Conservation (phyloP, 805 yeast species). For the Limtongia smithiae region DNA sequence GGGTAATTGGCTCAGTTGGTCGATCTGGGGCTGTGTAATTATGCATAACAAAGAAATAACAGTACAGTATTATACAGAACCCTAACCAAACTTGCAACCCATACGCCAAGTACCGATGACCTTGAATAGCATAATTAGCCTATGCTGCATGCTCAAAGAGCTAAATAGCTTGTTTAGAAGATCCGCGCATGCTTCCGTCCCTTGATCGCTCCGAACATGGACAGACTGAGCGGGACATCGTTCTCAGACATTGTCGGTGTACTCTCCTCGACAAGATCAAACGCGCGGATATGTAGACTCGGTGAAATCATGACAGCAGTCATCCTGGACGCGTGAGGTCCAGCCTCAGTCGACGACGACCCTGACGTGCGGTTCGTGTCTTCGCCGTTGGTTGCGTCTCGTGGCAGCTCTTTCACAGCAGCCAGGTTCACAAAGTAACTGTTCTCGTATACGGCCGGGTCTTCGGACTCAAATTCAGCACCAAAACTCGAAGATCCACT, state of each 20-base stretch:
- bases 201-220: constrained; percentile 44
- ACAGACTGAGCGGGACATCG: constrained; percentile 53
- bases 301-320: constrained; percentile 10
- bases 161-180: constrained; percentile 1
- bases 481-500: neutral
- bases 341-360: too few relatives aligned
- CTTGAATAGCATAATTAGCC: neutral
- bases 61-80: too few relatives aligned
- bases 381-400: neutral
- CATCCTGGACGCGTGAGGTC: too few relatives aligned
- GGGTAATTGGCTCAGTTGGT: neutral
- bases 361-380: too few relatives aligned
- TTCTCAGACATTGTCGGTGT: constrained; percentile 47
- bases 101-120: too few relatives aligned
- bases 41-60: too few relatives aligned
- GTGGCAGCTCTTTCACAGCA: constrained; percentile 14
- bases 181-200: constrained; percentile 19
- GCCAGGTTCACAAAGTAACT: constrained; percentile 22
- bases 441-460: constrained; percentile 1
- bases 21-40: too few relatives aligned
- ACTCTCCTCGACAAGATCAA: constrained; percentile 59
- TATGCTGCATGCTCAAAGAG: neutral
- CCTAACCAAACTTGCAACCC: too few relatives aligned
- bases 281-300: constrained; percentile 46
- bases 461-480: neutral